These are phyloP conservation scores for Rhododendron simsii DNA, from an alignment of 148 eudicot genomes.

Conservation along the genomic window DNA sequence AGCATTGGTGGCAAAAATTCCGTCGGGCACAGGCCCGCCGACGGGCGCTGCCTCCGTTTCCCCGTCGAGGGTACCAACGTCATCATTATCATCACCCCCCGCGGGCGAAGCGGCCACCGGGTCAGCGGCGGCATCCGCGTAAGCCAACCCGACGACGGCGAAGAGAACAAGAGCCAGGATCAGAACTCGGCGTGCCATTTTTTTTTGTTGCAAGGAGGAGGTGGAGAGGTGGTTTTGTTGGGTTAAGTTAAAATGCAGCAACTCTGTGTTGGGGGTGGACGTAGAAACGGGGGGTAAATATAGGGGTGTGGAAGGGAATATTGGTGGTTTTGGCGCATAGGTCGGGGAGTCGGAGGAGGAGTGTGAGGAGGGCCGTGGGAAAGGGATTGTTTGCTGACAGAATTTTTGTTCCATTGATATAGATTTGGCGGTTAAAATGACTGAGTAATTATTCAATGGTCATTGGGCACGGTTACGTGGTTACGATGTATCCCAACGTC, in stretches of 20 bases:
- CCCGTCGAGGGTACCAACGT: neutral
- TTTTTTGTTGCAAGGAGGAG: neutral
- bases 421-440: neutral
- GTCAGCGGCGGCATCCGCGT: neutral
- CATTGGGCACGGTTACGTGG: neutral
- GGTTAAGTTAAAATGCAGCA: neutral
- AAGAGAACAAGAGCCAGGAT: conserved; percentile 21
- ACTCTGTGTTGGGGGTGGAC: neutral
- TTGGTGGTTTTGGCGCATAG: neutral
- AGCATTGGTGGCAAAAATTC: neutral
- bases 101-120: neutral
- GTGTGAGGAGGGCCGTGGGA: neutral
- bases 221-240: neutral
- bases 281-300: neutral
- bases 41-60: conserved; percentile 10
- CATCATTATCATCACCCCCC: neutral
- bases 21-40: conserved; percentile 7
- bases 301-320: neutral
- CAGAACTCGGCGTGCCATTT: conserved; percentile 20
- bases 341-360: neutral
- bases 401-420: neutral
- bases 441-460: neutral
- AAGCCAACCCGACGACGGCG: conserved; percentile 17
- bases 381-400: neutral
- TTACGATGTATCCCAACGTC: neutral